Conservation (phyloP, 305 asterid species). For the Andrographis paniculata region DNA sequence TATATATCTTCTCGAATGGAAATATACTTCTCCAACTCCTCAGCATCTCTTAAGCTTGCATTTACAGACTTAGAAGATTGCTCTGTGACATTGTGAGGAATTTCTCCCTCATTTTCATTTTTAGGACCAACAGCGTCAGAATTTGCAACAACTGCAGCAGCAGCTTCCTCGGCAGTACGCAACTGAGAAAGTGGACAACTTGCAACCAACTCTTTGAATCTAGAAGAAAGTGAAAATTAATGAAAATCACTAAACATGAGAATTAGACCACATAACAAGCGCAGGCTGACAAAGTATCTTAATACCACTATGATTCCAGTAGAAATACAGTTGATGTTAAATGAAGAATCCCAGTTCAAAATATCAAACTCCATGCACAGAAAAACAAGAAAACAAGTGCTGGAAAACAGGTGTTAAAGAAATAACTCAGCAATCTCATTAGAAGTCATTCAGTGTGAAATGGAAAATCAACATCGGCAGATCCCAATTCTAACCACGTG, state of each 20-base stretch:
- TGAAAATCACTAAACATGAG: slow-evolving; percentile 14
- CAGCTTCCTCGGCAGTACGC: slow-evolving; percentile 82
- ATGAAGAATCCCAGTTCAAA: neutral
- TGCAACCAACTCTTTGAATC: slow-evolving; percentile 95
- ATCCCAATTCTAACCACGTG: slow-evolving; percentile 9
- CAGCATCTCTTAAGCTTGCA: slow-evolving; percentile 84
- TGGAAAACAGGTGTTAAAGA: slow-evolving; percentile 1
- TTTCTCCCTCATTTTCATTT: slow-evolving; percentile 64
- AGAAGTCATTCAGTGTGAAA: neutral
- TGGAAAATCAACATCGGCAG: neutral
- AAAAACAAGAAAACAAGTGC: neutral
- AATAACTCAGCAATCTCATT: neutral
- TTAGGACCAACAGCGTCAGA: slow-evolving; percentile 36
- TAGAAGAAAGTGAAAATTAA: slow-evolving; percentile 24
- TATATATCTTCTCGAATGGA: slow-evolving; percentile 81
- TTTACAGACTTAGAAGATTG: slow-evolving; percentile 55
- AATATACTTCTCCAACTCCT: slow-evolving; percentile 96
- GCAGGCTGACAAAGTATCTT: neutral
- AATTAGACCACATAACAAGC: slow-evolving; percentile 11
- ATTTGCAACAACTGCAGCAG: too few relatives aligned
- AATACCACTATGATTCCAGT: neutral
- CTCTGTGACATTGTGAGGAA: slow-evolving; percentile 36
- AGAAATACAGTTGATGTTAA: neutral
- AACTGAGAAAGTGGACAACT: slow-evolving; percentile 81
- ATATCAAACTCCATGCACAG: neutral